These are phyloP conservation scores for Plenodomus biglobosus DNA, from an alignment of 2,329 filamentous ascomycete species.

Conservation along the genomic window DNA sequence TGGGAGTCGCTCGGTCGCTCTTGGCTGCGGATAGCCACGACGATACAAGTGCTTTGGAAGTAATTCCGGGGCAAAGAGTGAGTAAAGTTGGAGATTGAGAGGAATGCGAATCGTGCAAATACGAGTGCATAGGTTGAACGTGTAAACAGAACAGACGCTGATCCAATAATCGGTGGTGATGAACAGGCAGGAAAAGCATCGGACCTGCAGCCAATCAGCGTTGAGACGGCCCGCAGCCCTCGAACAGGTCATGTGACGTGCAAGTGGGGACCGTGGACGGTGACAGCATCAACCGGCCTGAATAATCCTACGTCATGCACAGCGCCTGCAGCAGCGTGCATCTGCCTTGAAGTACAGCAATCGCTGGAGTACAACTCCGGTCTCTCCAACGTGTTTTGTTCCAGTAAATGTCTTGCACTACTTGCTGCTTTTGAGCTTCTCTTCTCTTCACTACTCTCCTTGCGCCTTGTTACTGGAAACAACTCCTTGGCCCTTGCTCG, in stretches of 20 bases:
- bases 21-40: no score
- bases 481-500: slow-evolving; percentile 16
- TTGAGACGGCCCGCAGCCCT: slow-evolving; percentile 18
- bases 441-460: slow-evolving; percentile 25
- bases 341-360: slow-evolving; percentile 41
- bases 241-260: slow-evolving; percentile 27
- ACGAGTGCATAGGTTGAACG: no score
- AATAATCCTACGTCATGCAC: slow-evolving; percentile 40
- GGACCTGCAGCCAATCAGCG: slow-evolving; percentile 24
- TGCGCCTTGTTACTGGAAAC: slow-evolving; percentile 12
- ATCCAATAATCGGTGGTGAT: not conserved
- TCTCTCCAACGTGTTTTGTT: slow-evolving; percentile 24
- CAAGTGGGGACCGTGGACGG: no score
- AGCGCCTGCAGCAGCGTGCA: slow-evolving; percentile 25
- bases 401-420: slow-evolving; percentile 20
- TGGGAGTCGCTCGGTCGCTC: not conserved
- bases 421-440: slow-evolving; percentile 20
- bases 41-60: no score
- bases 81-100: no score
- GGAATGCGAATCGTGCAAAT: no score
- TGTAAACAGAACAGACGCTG: not conserved
- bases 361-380: slow-evolving; percentile 26
- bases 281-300: slow-evolving; percentile 5
- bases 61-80: not conserved
- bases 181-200: not conserved